Percentiles rank a stretch among this genome's conserved stretches.
Conservation (phyloP, 352 stramenopile species). For the Peronospora destructor region DNA sequence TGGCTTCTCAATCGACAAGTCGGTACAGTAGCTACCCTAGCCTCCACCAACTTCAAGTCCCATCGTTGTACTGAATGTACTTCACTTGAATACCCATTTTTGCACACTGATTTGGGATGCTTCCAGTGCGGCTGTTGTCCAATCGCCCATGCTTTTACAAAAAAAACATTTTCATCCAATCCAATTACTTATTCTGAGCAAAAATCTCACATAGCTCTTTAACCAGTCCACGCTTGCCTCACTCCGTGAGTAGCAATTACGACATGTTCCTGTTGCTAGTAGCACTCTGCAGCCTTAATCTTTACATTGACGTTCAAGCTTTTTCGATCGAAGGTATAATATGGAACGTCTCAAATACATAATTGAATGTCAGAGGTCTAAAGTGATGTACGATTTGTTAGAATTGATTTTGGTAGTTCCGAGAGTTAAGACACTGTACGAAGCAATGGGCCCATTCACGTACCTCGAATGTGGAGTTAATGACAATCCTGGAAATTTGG, state of each 20-base stretch:
- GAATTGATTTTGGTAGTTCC: slow-evolving; percentile 1
- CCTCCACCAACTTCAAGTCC: no score
- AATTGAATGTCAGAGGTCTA: slow-evolving; percentile 18
- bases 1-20: no score
- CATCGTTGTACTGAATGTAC: no score
- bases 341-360: neutral
- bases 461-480: slow-evolving; percentile 8
- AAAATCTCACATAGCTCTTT: slow-evolving; percentile 1
- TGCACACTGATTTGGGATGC: slow-evolving; percentile 1
- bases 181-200: neutral
- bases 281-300: slow-evolving; percentile 10
- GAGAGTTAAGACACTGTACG: slow-evolving; percentile 10
- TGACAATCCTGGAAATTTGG: slow-evolving; percentile 1
- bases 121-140: slow-evolving; percentile 4
- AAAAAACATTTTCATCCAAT: neutral
- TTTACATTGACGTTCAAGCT: slow-evolving; percentile 10
- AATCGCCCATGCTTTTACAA: slow-evolving; percentile 7
- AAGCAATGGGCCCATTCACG: slow-evolving; percentile 5
- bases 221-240: neutral
- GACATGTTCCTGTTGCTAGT: slow-evolving; percentile 8
- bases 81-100: no score
- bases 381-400: slow-evolving; percentile 1
- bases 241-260: slow-evolving; percentile 12
- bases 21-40: no score
- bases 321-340: slow-evolving; percentile 18